phyloP scores from a whole-genome alignment of 805 yeast genomes.

The Kluyveromyces starmeri region DNA sequence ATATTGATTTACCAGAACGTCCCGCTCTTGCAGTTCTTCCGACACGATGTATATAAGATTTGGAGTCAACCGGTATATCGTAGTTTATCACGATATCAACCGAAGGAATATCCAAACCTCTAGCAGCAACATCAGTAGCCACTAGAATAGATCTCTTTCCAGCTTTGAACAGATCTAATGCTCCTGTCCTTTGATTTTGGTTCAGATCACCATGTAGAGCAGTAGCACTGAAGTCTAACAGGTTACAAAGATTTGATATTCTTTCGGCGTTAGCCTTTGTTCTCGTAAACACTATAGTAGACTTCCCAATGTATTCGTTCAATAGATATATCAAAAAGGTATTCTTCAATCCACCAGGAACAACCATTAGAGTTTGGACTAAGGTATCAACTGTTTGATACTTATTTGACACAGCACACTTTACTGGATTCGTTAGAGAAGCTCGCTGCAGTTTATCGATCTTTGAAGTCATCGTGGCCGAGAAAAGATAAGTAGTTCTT shows the following conservation, averaged over 20 bases:
- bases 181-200: slow-evolving; percentile 77
- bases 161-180: slow-evolving; percentile 68
- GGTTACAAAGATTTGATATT: slow-evolving; percentile 69
- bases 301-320: slow-evolving; percentile 77
- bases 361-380: slow-evolving; percentile 79
- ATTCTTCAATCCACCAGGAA: slow-evolving; percentile 88
- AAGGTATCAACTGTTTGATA: slow-evolving; percentile 93
- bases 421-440: slow-evolving; percentile 77
- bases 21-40: slow-evolving; percentile 97
- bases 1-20: slow-evolving; percentile 75
- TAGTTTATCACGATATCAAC: slow-evolving; percentile 72
- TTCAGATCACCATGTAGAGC: slow-evolving; percentile 91
- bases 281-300: slow-evolving; percentile 82
- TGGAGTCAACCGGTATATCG: slow-evolving; percentile 77
- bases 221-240: slow-evolving; percentile 78
- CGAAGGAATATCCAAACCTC: slow-evolving; percentile 78
- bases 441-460: slow-evolving; percentile 94
- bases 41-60: slow-evolving; percentile 78
- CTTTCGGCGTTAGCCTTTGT: slow-evolving; percentile 95
- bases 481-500: slow-evolving; percentile 76
- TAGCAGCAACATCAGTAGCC: slow-evolving; percentile 84
- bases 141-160: slow-evolving; percentile 61
- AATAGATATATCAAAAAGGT: slow-evolving; percentile 75
- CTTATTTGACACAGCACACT: slow-evolving; percentile 81
- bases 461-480: slow-evolving; percentile 96